Evolutionary conservation across 345 rosid species (phyloP).

Genomic region (Balakata baccata): DNA sequence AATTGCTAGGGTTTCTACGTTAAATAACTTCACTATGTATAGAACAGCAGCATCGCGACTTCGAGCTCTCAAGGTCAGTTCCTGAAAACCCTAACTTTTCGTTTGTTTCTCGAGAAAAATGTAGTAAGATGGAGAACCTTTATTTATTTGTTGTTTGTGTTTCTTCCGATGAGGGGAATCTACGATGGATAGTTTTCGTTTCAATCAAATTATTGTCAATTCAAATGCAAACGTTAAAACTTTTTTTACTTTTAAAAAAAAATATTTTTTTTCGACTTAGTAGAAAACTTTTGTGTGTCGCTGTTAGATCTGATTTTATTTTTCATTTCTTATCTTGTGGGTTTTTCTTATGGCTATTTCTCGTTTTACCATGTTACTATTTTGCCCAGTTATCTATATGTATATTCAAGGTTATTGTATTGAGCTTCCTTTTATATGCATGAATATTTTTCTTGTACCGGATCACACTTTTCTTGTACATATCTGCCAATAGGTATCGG

Average conservation of each 20-base stretch:
- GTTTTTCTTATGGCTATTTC: neutral
- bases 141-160: neutral
- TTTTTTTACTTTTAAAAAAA: neutral
- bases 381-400: neutral
- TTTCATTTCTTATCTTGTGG: neutral
- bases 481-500: neutral
- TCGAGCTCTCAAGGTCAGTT: slow-evolving; percentile 27
- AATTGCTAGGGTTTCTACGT: neutral
- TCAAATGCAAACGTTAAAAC: neutral
- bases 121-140: neutral
- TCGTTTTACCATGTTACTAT: neutral
- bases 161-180: neutral
- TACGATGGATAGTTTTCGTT: neutral
- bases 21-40: slow-evolving; percentile 16
- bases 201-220: neutral
- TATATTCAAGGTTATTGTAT: neutral
- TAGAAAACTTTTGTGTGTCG: neutral
- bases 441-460: neutral
- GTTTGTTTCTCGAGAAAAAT: neutral
- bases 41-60: slow-evolving; percentile 30
- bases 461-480: neutral
- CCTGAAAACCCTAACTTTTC: neutral
- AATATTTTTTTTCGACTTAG: neutral
- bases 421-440: neutral
- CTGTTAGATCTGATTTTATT: slow-evolving; percentile 13